Base-by-base conservation (phyloP, 2,329 filamentous ascomycete species). In the Thelonectria olida region DNA sequence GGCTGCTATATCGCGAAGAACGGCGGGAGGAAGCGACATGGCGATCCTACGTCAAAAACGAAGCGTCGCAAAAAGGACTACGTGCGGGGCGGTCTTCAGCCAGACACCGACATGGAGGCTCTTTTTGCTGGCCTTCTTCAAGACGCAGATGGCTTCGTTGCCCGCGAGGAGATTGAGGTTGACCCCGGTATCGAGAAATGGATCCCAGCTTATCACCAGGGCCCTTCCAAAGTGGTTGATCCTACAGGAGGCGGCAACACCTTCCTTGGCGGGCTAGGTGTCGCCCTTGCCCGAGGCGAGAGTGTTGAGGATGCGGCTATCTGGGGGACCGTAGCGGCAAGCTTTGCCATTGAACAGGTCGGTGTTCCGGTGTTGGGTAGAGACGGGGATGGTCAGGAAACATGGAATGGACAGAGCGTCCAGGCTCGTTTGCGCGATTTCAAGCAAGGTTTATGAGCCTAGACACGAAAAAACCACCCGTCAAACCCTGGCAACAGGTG, bases 221-320 rank as follows among this genome's bases (percentile, higher is more conserved):
- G 79, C 36, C 41, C 69, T 1, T 59, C 69, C 8, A 86, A 81
- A 59, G 92, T 97, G 1, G 80, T 96, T n/a, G 96, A 98, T 76
- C 94, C 95, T 0, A 98, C 96, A 0, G 96, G 96, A 9, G 96
- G 93, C 19, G 96, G 96, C 1, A 99, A 99, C 76, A 90, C 91
- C 0, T 98, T 97, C 70, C 81, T 97, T 22, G 84, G 85, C 20
- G 84, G 85, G n/a, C 68, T 88, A 47, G 80, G 82, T 0, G 81
- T 89, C 12, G 88, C 82, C 1, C 77, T 90, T 67, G 88, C 82
- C 28, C 79, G 90, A 53, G 88, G 86, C 1, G 81, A 85, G 67
- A 73, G 76, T 23, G 81, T 92, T 39, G 87, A 89, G 62, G 88
- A 92, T 69, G 93, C 93, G 5, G 89, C 91, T 5, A 82, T 87